Percentiles rank a stretch among this genome's conserved stretches.
Evolutionary conservation across 768 basidiomycete genomes (phyloP).

Genomic region (Russula sp.): DNA sequence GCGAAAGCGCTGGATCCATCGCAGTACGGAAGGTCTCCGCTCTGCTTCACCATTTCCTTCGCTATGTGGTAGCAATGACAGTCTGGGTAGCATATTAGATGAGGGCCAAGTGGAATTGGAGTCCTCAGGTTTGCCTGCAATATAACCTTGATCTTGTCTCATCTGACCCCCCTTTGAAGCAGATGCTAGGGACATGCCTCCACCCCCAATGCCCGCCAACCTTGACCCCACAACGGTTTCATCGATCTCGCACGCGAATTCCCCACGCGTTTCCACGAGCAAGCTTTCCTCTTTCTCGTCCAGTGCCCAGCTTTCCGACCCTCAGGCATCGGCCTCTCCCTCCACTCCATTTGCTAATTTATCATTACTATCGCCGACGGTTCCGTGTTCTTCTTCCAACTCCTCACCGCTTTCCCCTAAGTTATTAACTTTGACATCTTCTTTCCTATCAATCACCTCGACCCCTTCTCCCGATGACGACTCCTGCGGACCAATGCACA

Average conservation of each 20-base stretch:
- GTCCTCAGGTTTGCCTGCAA: constrained; percentile 18
- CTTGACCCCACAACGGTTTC: constrained; percentile 36
- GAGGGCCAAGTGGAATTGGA: constrained; percentile 22
- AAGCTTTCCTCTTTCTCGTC: constrained; percentile 5
- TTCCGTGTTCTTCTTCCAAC: constrained; percentile 13
- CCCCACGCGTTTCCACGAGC: constrained; percentile 15
- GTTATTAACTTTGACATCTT: constrained; percentile 20
- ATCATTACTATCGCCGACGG: constrained; percentile 37
- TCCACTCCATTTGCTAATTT: constrained; percentile 45
- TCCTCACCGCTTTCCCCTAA: constrained; percentile 23
- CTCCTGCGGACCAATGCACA: background rate
- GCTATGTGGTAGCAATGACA: constrained; percentile 20
- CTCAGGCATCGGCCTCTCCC: constrained; percentile 15
- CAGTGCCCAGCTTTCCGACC: background rate
- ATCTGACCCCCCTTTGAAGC: background rate
- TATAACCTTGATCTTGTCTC: background rate
- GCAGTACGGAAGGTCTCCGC: constrained; percentile 18
- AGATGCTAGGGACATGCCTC: constrained; percentile 42
- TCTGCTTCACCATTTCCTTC: constrained; percentile 17
- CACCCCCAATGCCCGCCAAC: constrained; percentile 42
- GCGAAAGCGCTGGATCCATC: constrained; percentile 23
- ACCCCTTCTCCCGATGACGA: constrained; percentile 5
- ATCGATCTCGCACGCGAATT: constrained; percentile 19
- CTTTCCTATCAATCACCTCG: constrained; percentile 6
- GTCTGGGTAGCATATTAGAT: constrained; percentile 20